Percentiles rank a stretch among this genome's conserved stretches.
Evolutionary conservation across 176 grass and related monocot genomes (phyloP).

Genomic region (Metroxylon sagu): DNA sequence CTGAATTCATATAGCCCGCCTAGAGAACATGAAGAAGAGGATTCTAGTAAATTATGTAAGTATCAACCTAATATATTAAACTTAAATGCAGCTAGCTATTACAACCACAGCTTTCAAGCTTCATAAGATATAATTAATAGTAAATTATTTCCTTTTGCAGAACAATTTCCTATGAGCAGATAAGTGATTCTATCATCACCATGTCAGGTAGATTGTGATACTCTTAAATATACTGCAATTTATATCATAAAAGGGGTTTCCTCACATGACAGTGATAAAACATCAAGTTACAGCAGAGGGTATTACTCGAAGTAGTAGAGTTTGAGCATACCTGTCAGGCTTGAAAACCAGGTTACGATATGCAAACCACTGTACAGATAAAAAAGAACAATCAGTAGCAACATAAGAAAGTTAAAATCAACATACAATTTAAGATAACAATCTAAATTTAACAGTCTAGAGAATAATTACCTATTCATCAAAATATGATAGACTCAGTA

Average conservation of each 20-base stretch:
- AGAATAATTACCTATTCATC: no score
- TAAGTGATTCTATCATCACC: no score
- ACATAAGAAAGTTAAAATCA: neutral
- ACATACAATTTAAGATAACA: neutral
- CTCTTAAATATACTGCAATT: neutral
- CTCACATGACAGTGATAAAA: neutral
- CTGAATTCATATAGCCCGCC: no score
- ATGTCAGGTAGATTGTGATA: neutral
- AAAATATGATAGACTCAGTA: no score
- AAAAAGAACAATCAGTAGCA: slow-evolving; percentile 5
- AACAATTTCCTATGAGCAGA: no score
- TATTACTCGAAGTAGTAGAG: neutral
- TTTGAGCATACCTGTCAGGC: slow-evolving; percentile 67
- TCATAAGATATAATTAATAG: no score
- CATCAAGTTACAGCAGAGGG: neutral
- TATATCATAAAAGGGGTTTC: neutral
- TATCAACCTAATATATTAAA: no score
- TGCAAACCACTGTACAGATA: slow-evolving; percentile 80
- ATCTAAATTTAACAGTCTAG: neutral
- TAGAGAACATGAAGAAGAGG: no score
- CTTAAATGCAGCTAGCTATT: no score
- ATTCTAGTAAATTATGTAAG: no score
- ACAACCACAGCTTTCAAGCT: no score
- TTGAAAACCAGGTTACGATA: slow-evolving; percentile 81
- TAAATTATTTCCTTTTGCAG: no score